Conservation (phyloP, 345 rosid genomes). For the Ceriops zippeliana region DNA sequence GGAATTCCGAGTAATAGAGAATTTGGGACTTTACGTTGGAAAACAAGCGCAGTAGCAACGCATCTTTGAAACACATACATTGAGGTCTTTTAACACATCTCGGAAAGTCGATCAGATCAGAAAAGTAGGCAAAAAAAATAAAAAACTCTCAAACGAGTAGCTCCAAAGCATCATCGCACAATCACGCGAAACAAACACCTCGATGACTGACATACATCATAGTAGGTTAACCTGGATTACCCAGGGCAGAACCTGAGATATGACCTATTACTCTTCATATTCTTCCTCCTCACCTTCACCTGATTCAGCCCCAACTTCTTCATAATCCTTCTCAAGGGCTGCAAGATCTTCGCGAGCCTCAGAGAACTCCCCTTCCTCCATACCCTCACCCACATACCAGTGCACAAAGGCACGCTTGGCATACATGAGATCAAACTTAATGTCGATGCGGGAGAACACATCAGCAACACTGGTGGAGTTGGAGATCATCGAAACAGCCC, state of each 20-base stretch:
- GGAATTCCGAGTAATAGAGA: neutral
- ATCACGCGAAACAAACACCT: too few relatives aligned
- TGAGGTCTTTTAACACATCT: too few relatives aligned
- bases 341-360: slow-evolving; percentile 4
- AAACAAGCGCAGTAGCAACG: too few relatives aligned
- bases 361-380: slow-evolving; percentile 13
- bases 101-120: too few relatives aligned
- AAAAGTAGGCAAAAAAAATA: too few relatives aligned
- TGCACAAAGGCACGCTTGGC: slow-evolving; percentile 2
- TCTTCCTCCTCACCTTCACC: neutral
- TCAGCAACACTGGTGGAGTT: slow-evolving; percentile 7
- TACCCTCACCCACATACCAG: slow-evolving; percentile 9
- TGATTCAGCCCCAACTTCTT: slow-evolving; percentile 1
- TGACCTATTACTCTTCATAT: neutral
- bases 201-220: neutral
- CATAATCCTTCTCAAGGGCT: slow-evolving; percentile 2
- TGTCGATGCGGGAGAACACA: slow-evolving; percentile 2
- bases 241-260: neutral
- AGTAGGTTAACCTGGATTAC: neutral
- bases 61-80: too few relatives aligned
- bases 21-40: neutral
- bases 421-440: neutral
- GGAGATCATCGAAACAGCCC: slow-evolving; percentile 7
- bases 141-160: too few relatives aligned
- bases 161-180: too few relatives aligned